Base-by-base conservation (phyloP, 2,329 filamentous ascomycete species). In the Beauveria sp. region DNA sequence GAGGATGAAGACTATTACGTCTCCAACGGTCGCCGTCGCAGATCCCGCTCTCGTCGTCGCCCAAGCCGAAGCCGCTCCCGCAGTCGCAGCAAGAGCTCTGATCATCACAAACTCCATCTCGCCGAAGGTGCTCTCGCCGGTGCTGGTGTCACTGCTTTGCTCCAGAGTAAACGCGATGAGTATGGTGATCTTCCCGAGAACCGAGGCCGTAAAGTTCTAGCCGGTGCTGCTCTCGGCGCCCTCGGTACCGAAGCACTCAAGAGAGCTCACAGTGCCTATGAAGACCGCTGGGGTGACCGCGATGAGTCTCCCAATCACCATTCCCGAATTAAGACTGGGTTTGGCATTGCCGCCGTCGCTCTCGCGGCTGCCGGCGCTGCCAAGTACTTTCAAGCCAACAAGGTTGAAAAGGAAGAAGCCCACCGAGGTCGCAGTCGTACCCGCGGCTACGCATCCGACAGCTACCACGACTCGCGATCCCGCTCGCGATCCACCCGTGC, bases 41-140 rank as follows among this genome's bases (percentile, higher is more conserved):
- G 76, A 20, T 80, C 80, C 26, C 68, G 69, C 9, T 70, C 69
- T 16, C 73, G 73, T 59, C 68, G 69, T 10, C 70, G 67, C 18
- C 73, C 75, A 64, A 77, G 76, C 59, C 76, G 76, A 65, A 77
- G 76, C 59, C 76, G 77, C 47, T 75, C 74, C 48, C 76, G 78
- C 48, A 80, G 79, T 63, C 71, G 79, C 48, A 84, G 81, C 63
- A 73, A 74, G 14, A 80, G 79, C 64, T 72, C 76, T 5, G 77
- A 77, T 46, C 73, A 78, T 55, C 82, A 82, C 65, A 85, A 79
- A 69, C 80, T 81, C 47, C 81, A 86, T 65, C 70, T 88, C 5
- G 84, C 84, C 24, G 84, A 86, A 67, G 85, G 85, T n/a, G 85
- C 84, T 10, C 75, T 87, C 18, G 85, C 85, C 30, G 85, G 84